Evolutionary conservation across 495 filamentous ascomycete genomes (phyloP), one percentile per base, ranked within the genome.

Genomic region (Annulohypoxylon maeteangense): DNA sequence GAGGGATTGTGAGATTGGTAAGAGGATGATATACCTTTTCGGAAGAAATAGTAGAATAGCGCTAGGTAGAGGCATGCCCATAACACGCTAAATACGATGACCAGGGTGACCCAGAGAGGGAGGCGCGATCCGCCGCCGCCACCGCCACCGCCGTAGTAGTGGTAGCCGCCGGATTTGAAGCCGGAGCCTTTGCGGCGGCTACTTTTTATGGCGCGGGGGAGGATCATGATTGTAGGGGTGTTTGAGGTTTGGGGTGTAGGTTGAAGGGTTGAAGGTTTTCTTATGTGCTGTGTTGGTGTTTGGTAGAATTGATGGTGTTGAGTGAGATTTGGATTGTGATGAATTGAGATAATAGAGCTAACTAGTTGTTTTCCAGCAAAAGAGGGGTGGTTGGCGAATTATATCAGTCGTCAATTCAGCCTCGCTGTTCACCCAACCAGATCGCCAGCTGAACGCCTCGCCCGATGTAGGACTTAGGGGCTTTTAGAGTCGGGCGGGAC

Each of bases 201-300:
- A 31, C 70, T 66, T 53, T 74, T 74, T 5, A 67, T 50, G 47
- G 20, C 25, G 31, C 65, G 70, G 14, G 31, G n/a, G 61, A 70
- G 65, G 42, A 44, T 25, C 32, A 1, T 29, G 27, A 29, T 29
- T 29, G 2, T 29, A 29, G 27, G 27, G 27, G 27, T 2, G 3
- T 29, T 29, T 2, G 27, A 29, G 27, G 27, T 38, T 7, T 29
- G 23, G 3, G 29, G 18, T 18, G 20, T 4, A 7, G 22, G 14
- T 36, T 22, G 16, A 3, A 29, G 27, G 27, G 27, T 29, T 29
- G n/a, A n/a, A n/a, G n/a, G n/a, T n/a, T n/a, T n/a, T n/a, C n/a
- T n/a, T n/a, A n/a, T n/a, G n/a, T n/a, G n/a, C n/a, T n/a, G n/a
- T n/a, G n/a, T n/a, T n/a, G 7, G 0, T 32, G 7, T 14, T 40